Evolutionary conservation across 495 filamentous ascomycete species (phyloP), one percentile per base, ranked within the genome.

Genomic region (Pyrenula massariospora): DNA sequence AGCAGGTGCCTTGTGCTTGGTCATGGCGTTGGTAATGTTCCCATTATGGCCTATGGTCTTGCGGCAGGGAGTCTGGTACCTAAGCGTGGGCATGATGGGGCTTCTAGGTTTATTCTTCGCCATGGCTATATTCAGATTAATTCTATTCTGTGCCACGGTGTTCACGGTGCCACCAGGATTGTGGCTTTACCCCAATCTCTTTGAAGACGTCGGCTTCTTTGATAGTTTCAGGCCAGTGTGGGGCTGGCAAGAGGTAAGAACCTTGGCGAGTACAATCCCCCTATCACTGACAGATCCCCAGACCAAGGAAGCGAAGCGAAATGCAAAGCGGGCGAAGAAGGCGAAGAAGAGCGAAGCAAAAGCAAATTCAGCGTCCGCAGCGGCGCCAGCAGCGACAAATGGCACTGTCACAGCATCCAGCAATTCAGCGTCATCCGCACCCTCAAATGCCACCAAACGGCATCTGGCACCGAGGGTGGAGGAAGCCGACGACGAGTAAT

Each of bases 191-290:
- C 94, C 94, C 50, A 99, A 99, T 66, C 69, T 99, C 21, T 99
- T 96, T 72, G 94, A 97, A 70, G 94, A 99, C 67, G 94, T 99
- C 50, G 93, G 92, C 8, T 96, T 99, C 71, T 86, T 97, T 65
- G 94, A 99, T 59, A 94, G 88, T 70, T 99, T 99, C 77, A 86
- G 86, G 71, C 94, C 94, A 23, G 68, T 93, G 31, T 97, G 94
- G 92, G 94, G 88, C 53, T 99, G 94, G 94, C 93, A 97, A 69
- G 90, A 97, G 85, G 93, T 95, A 70, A 58, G 54, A 25, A 52
- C 19, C 8, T 52, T 20, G 22, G 50, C 22, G 50, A 52, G 20
- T 23, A 53, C 24, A 55, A 31, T 60, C 50, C 48, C 48, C 54
- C 12, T 52, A 2, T 48, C 59, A 25, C 57, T 63, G 47, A 57